Percentiles rank a stretch among this genome's conserved stretches.
These are phyloP conservation scores for Moricandia arvensis DNA, from an alignment of 345 rosid genomes.

Conservation along the genomic window DNA sequence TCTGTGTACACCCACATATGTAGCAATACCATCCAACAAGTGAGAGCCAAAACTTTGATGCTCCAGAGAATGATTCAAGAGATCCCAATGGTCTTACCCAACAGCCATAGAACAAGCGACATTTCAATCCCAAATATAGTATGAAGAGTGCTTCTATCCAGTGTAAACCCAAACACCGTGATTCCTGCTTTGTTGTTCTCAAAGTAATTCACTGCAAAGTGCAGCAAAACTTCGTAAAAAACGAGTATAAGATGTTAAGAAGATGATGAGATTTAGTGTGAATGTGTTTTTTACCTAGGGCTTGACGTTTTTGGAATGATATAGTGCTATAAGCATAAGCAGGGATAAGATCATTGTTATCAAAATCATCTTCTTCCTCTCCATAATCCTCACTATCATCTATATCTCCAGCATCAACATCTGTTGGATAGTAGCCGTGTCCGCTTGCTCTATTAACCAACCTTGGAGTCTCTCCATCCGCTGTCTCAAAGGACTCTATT, in stretches of 20 bases:
- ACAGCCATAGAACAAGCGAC: conserved; percentile 87
- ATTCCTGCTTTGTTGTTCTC: conserved; percentile 94
- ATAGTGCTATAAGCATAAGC: conserved; percentile 70
- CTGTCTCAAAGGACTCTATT: conserved; percentile 57
- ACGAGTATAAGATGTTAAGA: background rate
- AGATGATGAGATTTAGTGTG: conserved; percentile 4
- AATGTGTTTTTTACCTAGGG: conserved; percentile 61
- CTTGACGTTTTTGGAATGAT: conserved; percentile 88
- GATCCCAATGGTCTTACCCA: conserved; percentile 80
- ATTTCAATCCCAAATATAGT: conserved; percentile 80
- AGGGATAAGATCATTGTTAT: conserved; percentile 66
- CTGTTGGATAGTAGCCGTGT: conserved; percentile 32
- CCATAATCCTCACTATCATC: conserved; percentile 58
- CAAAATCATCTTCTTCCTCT: conserved; percentile 84
- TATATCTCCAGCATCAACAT: conserved; percentile 45
- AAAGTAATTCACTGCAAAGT: conserved; percentile 71
- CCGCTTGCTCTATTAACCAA: conserved; percentile 20
- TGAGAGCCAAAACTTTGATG: conserved; percentile 16
- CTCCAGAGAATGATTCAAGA: conserved; percentile 38
- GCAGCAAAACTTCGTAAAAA: background rate
- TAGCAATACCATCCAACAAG: conserved; percentile 18
- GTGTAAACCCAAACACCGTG: conserved; percentile 74
- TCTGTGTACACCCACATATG: conserved; percentile 17
- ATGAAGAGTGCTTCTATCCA: conserved; percentile 78
- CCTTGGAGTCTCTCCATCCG: conserved; percentile 73